phyloP scores from a whole-genome alignment of 306 rosid genomes.

The Sesbania bispinosa region DNA sequence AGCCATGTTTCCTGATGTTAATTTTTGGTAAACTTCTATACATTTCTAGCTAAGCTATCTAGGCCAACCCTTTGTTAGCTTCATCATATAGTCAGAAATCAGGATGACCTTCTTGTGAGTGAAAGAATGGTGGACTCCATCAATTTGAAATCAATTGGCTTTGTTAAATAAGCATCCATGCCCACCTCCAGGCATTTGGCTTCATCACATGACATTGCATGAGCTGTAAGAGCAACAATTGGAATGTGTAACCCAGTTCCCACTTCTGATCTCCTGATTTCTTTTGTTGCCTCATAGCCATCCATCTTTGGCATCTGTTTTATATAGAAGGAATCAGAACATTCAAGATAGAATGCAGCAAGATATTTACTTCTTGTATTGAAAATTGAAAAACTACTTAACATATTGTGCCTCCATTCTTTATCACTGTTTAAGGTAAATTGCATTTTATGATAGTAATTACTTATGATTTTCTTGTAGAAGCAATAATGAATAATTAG shows the following conservation, averaged over 20 bases:
- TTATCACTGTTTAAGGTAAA: background rate
- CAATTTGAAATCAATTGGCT: slow-evolving; percentile 89
- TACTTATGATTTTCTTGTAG: background rate
- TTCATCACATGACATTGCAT: slow-evolving; percentile 98
- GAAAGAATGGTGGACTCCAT: slow-evolving; percentile 97
- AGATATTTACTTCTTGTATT: background rate
- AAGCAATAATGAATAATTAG: background rate
- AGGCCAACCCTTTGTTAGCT: slow-evolving; percentile 25
- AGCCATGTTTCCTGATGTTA: background rate
- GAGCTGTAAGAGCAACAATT: slow-evolving; percentile 94
- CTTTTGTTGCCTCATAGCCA: slow-evolving; percentile 94
- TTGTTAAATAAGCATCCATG: slow-evolving; percentile 93
- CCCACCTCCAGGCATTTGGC: slow-evolving; percentile 95
- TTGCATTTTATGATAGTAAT: background rate
- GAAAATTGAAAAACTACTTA: background rate
- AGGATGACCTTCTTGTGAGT: slow-evolving; percentile 53
- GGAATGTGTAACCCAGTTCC: slow-evolving; percentile 76
- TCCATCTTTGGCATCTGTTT: slow-evolving; percentile 99
- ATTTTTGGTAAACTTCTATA: background rate
- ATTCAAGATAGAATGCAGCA: background rate
- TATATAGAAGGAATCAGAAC: slow-evolving; percentile 1
- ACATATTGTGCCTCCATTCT: background rate
- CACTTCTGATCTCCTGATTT: slow-evolving; percentile 77
- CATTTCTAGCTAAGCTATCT: slow-evolving; percentile 16
- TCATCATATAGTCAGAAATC: slow-evolving; percentile 6